Conservation (phyloP, 2,329 filamentous ascomycete species). For the Chaetomiaceae sp. region DNA sequence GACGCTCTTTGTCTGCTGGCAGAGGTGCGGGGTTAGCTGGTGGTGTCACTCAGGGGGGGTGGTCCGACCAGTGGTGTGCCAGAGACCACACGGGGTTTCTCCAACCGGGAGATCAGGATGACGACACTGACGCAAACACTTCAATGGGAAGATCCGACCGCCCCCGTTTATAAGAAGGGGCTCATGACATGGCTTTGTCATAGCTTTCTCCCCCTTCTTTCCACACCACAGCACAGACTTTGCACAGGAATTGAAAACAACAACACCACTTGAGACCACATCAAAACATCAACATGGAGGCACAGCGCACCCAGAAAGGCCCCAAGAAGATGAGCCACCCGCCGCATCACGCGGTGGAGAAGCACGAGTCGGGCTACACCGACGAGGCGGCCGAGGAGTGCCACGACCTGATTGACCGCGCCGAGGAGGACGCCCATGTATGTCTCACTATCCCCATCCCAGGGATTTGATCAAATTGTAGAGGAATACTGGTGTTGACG, state of each 20-base stretch:
- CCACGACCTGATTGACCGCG: constrained; percentile 26
- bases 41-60: background rate
- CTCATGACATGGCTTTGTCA: background rate
- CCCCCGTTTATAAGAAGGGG: constrained; percentile 3
- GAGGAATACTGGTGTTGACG: background rate
- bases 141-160: background rate
- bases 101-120: constrained; percentile 15
- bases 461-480: too few species aligned
- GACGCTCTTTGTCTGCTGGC: background rate
- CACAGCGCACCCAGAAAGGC: background rate
- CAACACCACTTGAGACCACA: background rate
- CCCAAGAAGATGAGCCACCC: constrained; percentile 1
- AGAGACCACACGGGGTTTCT: background rate
- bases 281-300: constrained; percentile 10
- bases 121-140: constrained; percentile 16
- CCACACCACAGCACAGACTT: background rate
- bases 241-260: background rate
- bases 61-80: constrained; percentile 7
- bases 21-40: constrained; percentile 2
- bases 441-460: too few species aligned
- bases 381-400: constrained; percentile 24
- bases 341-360: constrained; percentile 15
- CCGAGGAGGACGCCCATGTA: constrained; percentile 27
- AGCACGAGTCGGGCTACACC: constrained; percentile 24
- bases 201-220: too few species aligned